Conservation (phyloP, 495 filamentous ascomycete species). For the Neurospora terricola region DNA sequence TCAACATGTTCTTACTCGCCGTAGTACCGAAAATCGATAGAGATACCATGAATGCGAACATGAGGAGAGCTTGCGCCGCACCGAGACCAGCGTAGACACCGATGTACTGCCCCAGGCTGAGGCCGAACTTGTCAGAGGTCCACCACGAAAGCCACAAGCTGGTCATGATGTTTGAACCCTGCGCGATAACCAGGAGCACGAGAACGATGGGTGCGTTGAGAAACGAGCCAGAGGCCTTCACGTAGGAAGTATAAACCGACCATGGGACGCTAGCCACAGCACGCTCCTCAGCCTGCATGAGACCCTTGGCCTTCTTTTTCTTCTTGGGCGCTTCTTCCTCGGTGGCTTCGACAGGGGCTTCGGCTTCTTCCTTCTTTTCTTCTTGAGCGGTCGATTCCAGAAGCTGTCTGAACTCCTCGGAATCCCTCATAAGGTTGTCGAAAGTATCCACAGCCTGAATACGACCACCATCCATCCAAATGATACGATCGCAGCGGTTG, state of each 20-base stretch:
- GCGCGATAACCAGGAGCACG: conserved; percentile 54
- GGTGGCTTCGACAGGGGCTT: conserved; percentile 29
- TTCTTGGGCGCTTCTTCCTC: conserved; percentile 46
- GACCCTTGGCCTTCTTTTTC: conserved; percentile 47
- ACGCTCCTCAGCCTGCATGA: conserved; percentile 91
- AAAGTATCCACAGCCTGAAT: conserved; percentile 83
- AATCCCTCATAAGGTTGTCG: conserved; percentile 68
- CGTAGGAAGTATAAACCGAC: conserved; percentile 73
- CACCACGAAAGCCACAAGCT: conserved; percentile 91
- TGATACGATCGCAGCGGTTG: conserved; percentile 77
- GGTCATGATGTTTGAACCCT: conserved; percentile 76
- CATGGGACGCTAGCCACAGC: conserved; percentile 73
- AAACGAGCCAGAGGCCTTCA: conserved; percentile 68
- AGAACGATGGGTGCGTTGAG: conserved; percentile 58
- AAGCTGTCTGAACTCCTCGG: conserved; percentile 63
- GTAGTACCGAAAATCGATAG: conserved; percentile 72
- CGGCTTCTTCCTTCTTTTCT: conserved; percentile 45
- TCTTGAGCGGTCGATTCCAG: conserved; percentile 78
- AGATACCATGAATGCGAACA: conserved; percentile 55
- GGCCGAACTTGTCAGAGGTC: conserved; percentile 65
- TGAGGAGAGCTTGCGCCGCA: conserved; percentile 57
- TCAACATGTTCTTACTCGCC: conserved; percentile 72
- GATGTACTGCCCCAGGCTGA: conserved; percentile 63
- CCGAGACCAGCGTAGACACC: conserved; percentile 78
- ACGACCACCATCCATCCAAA: conserved; percentile 80